These are phyloP conservation scores for Eucalyptus cladocalyx DNA, from an alignment of 345 rosid genomes.

Conservation along the genomic window DNA sequence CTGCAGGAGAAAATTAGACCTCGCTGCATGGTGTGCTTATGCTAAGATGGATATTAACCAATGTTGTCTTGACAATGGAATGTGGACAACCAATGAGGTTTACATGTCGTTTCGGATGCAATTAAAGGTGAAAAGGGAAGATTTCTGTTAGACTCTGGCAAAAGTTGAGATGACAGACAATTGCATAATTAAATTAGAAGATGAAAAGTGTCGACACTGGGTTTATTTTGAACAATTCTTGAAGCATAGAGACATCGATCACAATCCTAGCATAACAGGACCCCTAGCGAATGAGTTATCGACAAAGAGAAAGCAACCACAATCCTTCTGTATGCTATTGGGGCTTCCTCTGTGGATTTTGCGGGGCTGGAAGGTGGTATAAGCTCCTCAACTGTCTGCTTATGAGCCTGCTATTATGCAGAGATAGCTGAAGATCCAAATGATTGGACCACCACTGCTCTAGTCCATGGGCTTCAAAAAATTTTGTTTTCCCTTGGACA, in stretches of 20 bases:
- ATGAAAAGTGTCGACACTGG: neutral
- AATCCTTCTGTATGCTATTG: neutral
- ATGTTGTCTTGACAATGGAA: neutral
- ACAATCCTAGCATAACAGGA: neutral
- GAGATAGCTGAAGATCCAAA: slow-evolving; percentile 49
- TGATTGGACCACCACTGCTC: slow-evolving; percentile 99
- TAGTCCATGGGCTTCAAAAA: slow-evolving; percentile 83
- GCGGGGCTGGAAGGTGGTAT: slow-evolving; percentile 35
- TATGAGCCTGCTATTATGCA: slow-evolving; percentile 63
- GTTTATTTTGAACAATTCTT: neutral
- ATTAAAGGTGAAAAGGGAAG: neutral
- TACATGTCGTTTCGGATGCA: neutral
- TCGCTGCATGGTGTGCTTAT: neutral
- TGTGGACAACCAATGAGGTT: neutral
- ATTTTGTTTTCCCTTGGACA: slow-evolving; percentile 84
- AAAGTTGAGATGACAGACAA: neutral
- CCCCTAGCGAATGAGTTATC: neutral
- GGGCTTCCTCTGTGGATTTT: neutral
- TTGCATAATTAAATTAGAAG: neutral
- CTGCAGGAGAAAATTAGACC: neutral
- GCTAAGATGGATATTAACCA: neutral
- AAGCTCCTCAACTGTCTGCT: slow-evolving; percentile 79
- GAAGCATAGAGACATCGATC: neutral
- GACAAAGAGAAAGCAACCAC: neutral
- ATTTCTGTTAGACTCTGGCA: neutral